Evolutionary conservation across 1,284 basidiomycete species (phyloP).

Genomic region (Chalciporus sp.): DNA sequence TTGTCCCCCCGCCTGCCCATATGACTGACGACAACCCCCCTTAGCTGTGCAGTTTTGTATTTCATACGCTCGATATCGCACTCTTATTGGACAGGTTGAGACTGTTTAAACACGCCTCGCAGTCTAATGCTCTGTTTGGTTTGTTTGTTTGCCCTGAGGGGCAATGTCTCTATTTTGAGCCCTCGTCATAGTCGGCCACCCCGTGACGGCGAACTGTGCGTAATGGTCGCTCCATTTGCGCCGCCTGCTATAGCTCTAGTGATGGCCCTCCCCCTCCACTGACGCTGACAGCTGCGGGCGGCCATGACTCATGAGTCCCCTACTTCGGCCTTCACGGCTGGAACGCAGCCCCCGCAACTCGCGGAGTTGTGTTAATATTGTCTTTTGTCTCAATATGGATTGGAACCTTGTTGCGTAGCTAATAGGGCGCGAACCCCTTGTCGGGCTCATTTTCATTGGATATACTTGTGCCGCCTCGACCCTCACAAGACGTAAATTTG

Average conservation of each 20-base stretch:
- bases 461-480: conserved; percentile 14
- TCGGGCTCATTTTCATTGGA: conserved; percentile 15
- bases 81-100: conserved; percentile 8
- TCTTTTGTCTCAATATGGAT: conserved; percentile 12
- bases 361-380: conserved; percentile 11
- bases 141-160: conserved; percentile 4
- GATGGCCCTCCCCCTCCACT: conserved; percentile 6
- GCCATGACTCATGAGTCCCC: conserved; percentile 9
- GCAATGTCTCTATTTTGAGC: conserved; percentile 8
- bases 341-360: conserved; percentile 5
- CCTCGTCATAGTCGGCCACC: background rate
- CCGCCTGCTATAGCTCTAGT: conserved; percentile 6
- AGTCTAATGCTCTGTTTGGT: conserved; percentile 2
- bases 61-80: conserved; percentile 10
- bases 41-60: conserved; percentile 18
- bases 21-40: conserved; percentile 13
- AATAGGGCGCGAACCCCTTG: conserved; percentile 9
- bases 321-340: conserved; percentile 5
- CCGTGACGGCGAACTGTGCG: conserved; percentile 10
- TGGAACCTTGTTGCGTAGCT: conserved; percentile 13
- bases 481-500: conserved; percentile 26
- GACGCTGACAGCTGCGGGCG: background rate
- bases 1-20: conserved; percentile 29
- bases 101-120: background rate
- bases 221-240: conserved; percentile 17